phyloP scores from a whole-genome alignment of 306 rosid genomes.

The Glycine latifolia region DNA sequence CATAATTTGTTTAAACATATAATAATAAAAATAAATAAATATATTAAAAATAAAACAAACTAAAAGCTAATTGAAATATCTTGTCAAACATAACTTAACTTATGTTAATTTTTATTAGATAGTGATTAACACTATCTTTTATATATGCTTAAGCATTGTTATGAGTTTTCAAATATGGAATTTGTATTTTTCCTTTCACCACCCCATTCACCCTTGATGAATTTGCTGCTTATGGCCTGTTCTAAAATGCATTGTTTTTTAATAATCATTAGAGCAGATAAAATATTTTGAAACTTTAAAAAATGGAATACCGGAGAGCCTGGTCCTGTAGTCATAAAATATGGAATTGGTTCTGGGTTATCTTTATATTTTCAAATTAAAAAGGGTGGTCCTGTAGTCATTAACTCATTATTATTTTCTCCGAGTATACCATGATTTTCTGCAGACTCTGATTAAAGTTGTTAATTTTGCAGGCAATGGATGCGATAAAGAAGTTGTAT shows the following conservation, averaged over 20 bases:
- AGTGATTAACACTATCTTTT: neutral
- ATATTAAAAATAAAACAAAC: too few relatives aligned
- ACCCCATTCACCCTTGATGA: neutral
- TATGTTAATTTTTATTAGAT: conserved; percentile 7
- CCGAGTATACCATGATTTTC: neutral
- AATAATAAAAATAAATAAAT: too few relatives aligned
- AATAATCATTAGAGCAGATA: neutral
- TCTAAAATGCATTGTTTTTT: neutral
- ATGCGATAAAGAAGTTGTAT: conserved; percentile 72
- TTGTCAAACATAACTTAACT: neutral
- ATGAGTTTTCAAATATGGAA: conserved; percentile 6
- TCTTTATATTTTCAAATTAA: neutral
- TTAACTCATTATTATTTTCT: neutral
- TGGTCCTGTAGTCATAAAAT: too few relatives aligned
- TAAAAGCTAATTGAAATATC: too few relatives aligned
- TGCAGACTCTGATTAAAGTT: conserved; percentile 32
- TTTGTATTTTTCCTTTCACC: neutral
- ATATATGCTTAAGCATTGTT: neutral
- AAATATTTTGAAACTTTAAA: neutral
- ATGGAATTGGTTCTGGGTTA: neutral
- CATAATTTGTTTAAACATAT: too few relatives aligned
- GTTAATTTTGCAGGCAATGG: conserved; percentile 77
- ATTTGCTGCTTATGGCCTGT: neutral
- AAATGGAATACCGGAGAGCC: conserved; percentile 1
- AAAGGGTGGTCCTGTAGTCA: conserved; percentile 8